Conservation (phyloP, 768 basidiomycete genomes). For the Tricholomella constricta region DNA sequence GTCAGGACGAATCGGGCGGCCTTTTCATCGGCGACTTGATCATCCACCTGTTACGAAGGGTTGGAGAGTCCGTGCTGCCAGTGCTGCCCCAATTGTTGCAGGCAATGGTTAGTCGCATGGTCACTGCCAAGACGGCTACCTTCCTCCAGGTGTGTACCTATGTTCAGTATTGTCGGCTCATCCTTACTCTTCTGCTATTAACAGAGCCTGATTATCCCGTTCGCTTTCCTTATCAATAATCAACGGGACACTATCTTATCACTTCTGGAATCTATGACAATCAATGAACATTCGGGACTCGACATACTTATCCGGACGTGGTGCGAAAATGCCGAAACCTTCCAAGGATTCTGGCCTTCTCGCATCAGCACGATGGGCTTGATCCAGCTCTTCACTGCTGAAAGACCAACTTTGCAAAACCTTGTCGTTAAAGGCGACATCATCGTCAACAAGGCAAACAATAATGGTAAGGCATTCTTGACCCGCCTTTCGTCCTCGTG, state of each 20-base stretch:
- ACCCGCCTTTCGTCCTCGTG: slow-evolving; percentile 7
- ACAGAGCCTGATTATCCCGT: slow-evolving; percentile 88
- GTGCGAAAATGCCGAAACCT: slow-evolving; percentile 93
- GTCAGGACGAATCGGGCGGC: slow-evolving; percentile 88
- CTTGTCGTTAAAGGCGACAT: slow-evolving; percentile 90
- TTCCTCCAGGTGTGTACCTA: slow-evolving; percentile 73
- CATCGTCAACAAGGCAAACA: slow-evolving; percentile 77
- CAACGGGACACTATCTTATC: slow-evolving; percentile 79
- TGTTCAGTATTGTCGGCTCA: not conserved
- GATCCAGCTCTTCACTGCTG: slow-evolving; percentile 67
- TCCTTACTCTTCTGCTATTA: not conserved
- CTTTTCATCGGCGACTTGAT: slow-evolving; percentile 94
- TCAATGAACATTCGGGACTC: slow-evolving; percentile 67
- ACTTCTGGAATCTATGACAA: slow-evolving; percentile 69
- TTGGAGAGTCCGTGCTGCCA: slow-evolving; percentile 77
- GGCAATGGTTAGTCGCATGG: slow-evolving; percentile 82
- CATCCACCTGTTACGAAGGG: slow-evolving; percentile 86
- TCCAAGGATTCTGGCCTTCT: slow-evolving; percentile 94
- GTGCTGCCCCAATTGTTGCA: slow-evolving; percentile 86
- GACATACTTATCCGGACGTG: slow-evolving; percentile 89
- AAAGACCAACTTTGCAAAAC: slow-evolving; percentile 64
- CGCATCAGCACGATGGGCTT: slow-evolving; percentile 85
- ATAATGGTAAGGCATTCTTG: slow-evolving; percentile 63
- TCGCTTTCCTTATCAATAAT: slow-evolving; percentile 89
- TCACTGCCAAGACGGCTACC: slow-evolving; percentile 83